Conservation (phyloP, 2,329 filamentous ascomycete genomes). For the Botryosphaeria dothidea region DNA sequence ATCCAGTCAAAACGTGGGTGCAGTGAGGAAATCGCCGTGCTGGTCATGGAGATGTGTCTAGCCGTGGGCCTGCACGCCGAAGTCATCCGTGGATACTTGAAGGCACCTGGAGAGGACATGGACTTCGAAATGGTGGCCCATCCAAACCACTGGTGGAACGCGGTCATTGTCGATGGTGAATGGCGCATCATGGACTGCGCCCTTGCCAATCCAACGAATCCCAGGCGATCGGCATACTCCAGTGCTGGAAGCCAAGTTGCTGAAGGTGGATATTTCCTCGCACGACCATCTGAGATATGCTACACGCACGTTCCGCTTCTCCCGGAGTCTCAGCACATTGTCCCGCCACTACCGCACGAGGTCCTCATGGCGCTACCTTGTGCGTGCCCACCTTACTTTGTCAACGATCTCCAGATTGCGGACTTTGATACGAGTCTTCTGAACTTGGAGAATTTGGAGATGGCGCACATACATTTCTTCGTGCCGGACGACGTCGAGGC, state of each 20-base stretch:
- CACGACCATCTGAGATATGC: conserved; percentile 83
- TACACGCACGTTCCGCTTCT: conserved; percentile 93
- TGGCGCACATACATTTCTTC: conserved; percentile 84
- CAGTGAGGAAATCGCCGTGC: conserved; percentile 82
- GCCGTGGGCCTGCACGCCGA: conserved; percentile 88
- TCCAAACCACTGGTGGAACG: conserved; percentile 98
- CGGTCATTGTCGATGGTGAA: conserved; percentile 86
- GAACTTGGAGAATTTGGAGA: conserved; percentile 87
- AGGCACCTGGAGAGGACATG: conserved; percentile 73
- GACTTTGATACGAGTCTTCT: conserved; percentile 89
- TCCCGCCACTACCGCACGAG: conserved; percentile 82
- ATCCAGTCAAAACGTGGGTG: conserved; percentile 82
- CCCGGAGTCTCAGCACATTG: conserved; percentile 88
- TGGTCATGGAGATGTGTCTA: conserved; percentile 91
- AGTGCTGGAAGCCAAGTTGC: conserved; percentile 68
- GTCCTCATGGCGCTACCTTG: conserved; percentile 83
- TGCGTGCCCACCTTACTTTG: conserved; percentile 85
- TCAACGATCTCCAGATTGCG: conserved; percentile 73
- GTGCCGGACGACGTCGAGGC: conserved; percentile 90
- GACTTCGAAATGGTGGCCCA: conserved; percentile 82
- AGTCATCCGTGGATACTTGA: conserved; percentile 85
- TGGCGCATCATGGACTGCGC: conserved; percentile 98
- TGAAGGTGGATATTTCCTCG: conserved; percentile 92
- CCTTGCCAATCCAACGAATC: conserved; percentile 87
- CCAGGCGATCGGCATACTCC: conserved; percentile 75